phyloP scores from a whole-genome alignment of 2,329 filamentous ascomycete species.

The Talaromyces pinophilus region DNA sequence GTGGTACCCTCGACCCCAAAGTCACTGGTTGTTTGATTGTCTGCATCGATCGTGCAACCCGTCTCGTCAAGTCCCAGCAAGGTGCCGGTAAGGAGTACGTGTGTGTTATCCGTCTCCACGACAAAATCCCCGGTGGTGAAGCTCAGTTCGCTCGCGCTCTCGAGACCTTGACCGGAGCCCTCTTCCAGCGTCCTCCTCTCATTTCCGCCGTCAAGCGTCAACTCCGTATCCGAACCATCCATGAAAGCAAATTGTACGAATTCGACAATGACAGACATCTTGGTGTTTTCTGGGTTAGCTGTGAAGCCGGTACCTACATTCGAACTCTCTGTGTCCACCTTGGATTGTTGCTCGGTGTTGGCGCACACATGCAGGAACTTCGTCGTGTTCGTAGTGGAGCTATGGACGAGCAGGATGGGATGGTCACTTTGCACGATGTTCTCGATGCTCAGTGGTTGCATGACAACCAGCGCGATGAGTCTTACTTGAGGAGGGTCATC shows the following conservation, averaged over 20 bases:
- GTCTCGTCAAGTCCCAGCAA: constrained; percentile 98
- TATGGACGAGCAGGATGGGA: constrained; percentile 85
- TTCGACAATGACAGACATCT: constrained; percentile 98
- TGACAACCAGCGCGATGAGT: constrained; percentile 94
- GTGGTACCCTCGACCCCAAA: constrained; percentile 96
- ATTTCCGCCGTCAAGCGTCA: constrained; percentile 99
- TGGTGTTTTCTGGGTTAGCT: constrained; percentile 98
- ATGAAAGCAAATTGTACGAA: constrained; percentile 94
- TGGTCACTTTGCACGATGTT: constrained; percentile 93
- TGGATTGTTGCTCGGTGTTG: constrained; percentile 74
- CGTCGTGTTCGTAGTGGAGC: constrained; percentile 90
- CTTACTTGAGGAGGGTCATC: constrained; percentile 87
- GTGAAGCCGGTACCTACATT: constrained; percentile 98
- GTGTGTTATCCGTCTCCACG: constrained; percentile 90
- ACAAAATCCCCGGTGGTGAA: constrained; percentile 90
- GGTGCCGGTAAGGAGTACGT: constrained; percentile 99
- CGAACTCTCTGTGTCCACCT: constrained; percentile 96
- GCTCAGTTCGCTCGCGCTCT: constrained; percentile 89
- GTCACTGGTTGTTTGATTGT: constrained; percentile 95
- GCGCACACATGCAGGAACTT: constrained; percentile 98
- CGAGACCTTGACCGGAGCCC: constrained; percentile 91
- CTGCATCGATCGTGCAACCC: constrained; percentile 93
- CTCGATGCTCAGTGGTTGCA: constrained; percentile 94
- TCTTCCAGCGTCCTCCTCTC: constrained; percentile 94
- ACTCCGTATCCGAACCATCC: constrained; percentile 95